phyloP scores from a whole-genome alignment of 2,329 filamentous ascomycete species.

The Sarocladiaceae sp. region DNA sequence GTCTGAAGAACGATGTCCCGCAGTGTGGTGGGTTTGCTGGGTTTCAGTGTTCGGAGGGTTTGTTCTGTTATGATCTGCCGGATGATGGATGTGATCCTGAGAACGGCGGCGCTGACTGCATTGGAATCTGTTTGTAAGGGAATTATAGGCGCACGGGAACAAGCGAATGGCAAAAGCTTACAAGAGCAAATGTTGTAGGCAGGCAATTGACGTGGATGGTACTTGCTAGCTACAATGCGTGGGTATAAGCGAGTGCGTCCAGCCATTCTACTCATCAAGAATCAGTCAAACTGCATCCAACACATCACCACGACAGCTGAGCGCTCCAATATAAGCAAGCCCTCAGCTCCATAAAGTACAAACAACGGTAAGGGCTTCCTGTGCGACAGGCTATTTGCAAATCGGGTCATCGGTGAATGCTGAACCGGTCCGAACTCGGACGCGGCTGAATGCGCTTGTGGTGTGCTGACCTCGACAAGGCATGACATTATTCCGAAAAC shows the following conservation, averaged over 20 bases:
- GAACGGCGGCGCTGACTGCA: conserved; percentile 8
- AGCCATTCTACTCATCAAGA: too few relatives aligned
- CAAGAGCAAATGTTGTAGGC: not conserved
- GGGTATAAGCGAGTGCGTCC: too few relatives aligned
- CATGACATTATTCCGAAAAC: too few relatives aligned
- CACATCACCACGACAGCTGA: too few relatives aligned
- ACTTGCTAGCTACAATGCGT: too few relatives aligned
- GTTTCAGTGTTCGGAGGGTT: conserved; percentile 9
- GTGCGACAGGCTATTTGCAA: not conserved
- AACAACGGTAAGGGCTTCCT: too few relatives aligned
- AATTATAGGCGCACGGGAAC: too few relatives aligned
- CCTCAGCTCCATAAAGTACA: too few relatives aligned
- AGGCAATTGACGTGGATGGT: too few relatives aligned
- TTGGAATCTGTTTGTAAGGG: conserved; percentile 7
- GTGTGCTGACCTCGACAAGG: not conserved
- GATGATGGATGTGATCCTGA: conserved; percentile 7
- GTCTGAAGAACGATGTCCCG: conserved; percentile 14
- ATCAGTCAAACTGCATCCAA: too few relatives aligned
- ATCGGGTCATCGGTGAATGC: not conserved
- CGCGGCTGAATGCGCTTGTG: not conserved
- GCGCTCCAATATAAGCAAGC: too few relatives aligned
- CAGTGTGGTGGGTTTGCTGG: conserved; percentile 1
- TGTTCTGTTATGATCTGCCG: conserved; percentile 10
- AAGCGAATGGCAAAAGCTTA: not conserved
- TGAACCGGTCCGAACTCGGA: conserved; percentile 2